These are phyloP conservation scores for Kalaharituber pfeilii DNA, from an alignment of 2,329 filamentous ascomycete species.

Conservation along the genomic window DNA sequence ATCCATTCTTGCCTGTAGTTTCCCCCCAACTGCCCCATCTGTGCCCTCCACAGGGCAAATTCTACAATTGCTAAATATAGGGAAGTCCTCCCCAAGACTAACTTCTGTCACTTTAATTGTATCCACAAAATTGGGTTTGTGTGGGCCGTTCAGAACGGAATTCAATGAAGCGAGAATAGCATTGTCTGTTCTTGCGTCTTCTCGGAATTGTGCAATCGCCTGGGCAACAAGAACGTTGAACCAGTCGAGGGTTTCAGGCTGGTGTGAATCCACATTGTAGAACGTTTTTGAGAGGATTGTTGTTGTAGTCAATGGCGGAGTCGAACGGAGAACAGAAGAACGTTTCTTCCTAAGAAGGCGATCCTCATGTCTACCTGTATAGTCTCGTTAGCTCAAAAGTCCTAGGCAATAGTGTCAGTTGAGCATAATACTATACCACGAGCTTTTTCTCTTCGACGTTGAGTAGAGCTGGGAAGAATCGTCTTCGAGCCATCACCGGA, in stretches of 20 bases:
- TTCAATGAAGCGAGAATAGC: constrained; percentile 74
- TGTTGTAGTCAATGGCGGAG: constrained; percentile 67
- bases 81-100: constrained; percentile 87
- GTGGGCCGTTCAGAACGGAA: constrained; percentile 68
- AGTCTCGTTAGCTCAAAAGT: constrained; percentile 30
- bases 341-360: constrained; percentile 40
- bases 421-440: constrained; percentile 38
- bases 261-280: constrained; percentile 88
- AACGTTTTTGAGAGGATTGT: constrained; percentile 94
- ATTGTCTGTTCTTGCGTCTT: constrained; percentile 80
- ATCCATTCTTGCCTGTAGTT: constrained; percentile 88
- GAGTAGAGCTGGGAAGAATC: constrained; percentile 42
- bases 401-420: constrained; percentile 29
- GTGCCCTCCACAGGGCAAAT: constrained; percentile 72
- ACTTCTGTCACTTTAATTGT: constrained; percentile 38
- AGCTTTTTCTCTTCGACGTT: constrained; percentile 32
- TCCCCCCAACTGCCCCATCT: constrained; percentile 44
- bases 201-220: constrained; percentile 86
- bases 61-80: constrained; percentile 95
- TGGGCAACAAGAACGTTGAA: constrained; percentile 96
- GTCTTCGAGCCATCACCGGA: constrained; percentile 32
- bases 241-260: constrained; percentile 94
- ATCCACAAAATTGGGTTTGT: constrained; percentile 78
- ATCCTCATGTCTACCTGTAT: constrained; percentile 23
- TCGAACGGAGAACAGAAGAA: constrained; percentile 54